Percentiles rank a stretch among this genome's conserved stretches.
Conservation (phyloP, 164 flowering plant species). For the Piper betle region DNA sequence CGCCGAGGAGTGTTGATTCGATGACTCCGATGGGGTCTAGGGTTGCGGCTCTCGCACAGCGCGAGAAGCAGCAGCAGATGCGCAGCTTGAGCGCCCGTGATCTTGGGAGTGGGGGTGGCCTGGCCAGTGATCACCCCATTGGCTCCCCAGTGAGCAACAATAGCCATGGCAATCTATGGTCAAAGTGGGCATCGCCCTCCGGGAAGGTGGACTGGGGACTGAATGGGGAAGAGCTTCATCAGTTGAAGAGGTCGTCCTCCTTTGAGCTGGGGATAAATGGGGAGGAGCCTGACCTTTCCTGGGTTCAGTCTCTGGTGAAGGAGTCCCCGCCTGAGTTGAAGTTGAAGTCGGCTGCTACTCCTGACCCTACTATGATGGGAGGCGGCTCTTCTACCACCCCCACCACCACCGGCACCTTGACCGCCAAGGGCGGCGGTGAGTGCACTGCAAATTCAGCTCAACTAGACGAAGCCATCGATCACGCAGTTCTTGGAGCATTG, state of each 20-base stretch:
- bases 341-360: constrained; percentile 24
- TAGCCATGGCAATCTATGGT: constrained; percentile 18
- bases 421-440: too few relatives aligned
- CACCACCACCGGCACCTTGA: too few relatives aligned
- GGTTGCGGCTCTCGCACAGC: constrained; percentile 46
- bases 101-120: constrained; percentile 33
- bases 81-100: constrained; percentile 78
- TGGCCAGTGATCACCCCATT: constrained; percentile 13
- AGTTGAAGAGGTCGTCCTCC: constrained; percentile 49
- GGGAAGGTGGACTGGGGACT: constrained; percentile 74
- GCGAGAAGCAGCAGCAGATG: constrained; percentile 62
- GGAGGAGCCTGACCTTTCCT: constrained; percentile 89
- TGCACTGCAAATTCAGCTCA: constrained; percentile 19
- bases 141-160: constrained; percentile 42
- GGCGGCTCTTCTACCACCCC: constrained; percentile 9
- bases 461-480: constrained; percentile 48
- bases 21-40: constrained; percentile 67
- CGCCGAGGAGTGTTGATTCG: constrained; percentile 69
- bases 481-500: constrained; percentile 68
- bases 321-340: constrained; percentile 74
- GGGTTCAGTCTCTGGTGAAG: constrained; percentile 88
- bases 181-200: constrained; percentile 61
- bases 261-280: constrained; percentile 48
- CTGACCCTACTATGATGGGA: constrained; percentile 3
- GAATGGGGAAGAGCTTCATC: constrained; percentile 43